Evolutionary conservation across 805 yeast species (phyloP).

Genomic region (Scheffersomyces lignosus): DNA sequence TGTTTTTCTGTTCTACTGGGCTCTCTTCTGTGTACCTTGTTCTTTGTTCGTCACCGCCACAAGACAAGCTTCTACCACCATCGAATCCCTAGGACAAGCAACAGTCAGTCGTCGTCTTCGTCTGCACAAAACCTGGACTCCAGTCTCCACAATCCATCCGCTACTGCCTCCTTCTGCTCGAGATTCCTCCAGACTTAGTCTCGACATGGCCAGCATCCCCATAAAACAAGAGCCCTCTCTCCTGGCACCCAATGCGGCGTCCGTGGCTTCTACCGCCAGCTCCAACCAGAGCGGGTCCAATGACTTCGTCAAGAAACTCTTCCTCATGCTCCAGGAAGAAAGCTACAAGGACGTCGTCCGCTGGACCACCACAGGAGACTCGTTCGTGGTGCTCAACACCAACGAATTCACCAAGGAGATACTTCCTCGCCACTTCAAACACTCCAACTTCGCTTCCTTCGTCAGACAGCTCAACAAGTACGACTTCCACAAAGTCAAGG

Average conservation of each 20-base stretch:
- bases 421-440: constrained; percentile 91
- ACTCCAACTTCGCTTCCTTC: constrained; percentile 90
- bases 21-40: too few relatives aligned
- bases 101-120: too few relatives aligned
- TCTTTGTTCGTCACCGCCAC: too few relatives aligned
- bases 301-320: constrained; percentile 77
- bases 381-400: constrained; percentile 86
- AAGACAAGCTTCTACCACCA: too few relatives aligned
- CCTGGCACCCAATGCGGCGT: too few relatives aligned
- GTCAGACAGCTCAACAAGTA: constrained; percentile 95
- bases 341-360: constrained; percentile 72
- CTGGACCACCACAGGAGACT: constrained; percentile 85
- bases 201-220: too few relatives aligned
- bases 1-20: too few relatives aligned
- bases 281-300: constrained; percentile 54
- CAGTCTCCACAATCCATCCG: too few relatives aligned
- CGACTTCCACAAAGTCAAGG: constrained; percentile 94
- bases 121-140: too few relatives aligned
- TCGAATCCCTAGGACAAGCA: too few relatives aligned
- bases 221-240: not conserved
- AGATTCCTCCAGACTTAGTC: too few relatives aligned
- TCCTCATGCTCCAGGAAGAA: constrained; percentile 82
- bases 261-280: constrained; percentile 17
- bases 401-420: constrained; percentile 87
- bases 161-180: too few relatives aligned